Evolutionary conservation across 441 rosid species (phyloP).

Genomic region (Eutrema salsugineum): DNA sequence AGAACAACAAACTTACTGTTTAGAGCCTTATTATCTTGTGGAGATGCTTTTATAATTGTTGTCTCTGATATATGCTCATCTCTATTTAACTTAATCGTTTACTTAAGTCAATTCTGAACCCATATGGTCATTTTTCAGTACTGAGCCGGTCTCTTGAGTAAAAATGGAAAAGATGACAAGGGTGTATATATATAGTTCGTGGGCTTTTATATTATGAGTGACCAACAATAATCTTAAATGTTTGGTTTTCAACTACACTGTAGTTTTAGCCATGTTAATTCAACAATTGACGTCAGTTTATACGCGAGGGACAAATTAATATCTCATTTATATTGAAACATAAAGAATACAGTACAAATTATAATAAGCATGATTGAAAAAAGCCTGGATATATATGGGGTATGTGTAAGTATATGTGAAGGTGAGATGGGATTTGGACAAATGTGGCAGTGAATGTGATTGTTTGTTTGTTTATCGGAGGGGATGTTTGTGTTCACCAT

Average conservation of each 20-base stretch:
- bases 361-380: neutral
- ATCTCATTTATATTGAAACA: neutral
- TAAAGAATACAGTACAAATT: neutral
- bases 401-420: neutral
- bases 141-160: neutral
- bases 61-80: neutral
- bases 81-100: neutral
- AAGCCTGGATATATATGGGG: neutral
- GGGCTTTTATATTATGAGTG: neutral
- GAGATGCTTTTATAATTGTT: neutral
- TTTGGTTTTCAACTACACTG: neutral
- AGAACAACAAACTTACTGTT: neutral
- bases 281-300: neutral
- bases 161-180: neutral
- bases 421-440: slow-evolving; percentile 8
- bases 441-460: slow-evolving; percentile 10
- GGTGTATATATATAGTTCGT: neutral
- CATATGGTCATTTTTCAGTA: neutral
- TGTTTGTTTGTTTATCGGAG: slow-evolving; percentile 22
- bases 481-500: slow-evolving; percentile 15
- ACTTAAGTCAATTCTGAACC: neutral
- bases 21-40: neutral
- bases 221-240: neutral
- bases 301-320: neutral
- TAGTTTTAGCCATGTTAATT: neutral